Evolutionary conservation across 2,329 filamentous ascomycete genomes (phyloP), one percentile per base, ranked within the genome.

Genomic region (Colletotrichum filicis): DNA sequence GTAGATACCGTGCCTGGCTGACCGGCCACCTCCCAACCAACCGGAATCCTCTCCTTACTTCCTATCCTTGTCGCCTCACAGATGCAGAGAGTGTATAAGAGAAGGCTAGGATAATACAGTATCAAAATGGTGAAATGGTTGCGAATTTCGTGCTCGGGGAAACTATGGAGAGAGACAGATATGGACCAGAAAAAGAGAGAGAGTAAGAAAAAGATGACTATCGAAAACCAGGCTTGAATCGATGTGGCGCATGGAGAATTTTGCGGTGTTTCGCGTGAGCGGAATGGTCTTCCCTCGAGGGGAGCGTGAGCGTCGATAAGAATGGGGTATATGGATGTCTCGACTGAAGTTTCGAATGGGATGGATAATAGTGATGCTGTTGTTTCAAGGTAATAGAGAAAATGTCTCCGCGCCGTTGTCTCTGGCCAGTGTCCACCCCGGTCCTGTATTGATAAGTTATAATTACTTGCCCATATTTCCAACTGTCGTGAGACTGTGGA

Each of bases 191-290:
- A 53, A 73, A 28, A 26, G 11, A 61, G 16, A n/a, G 12, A 28
- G n/a, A 57, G 5, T 52, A 62, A 42, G 11, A 16, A 30, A 49
- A 49, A 49, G 42, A 49, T 49, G 22, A 28, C 28, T 19, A 12
- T 8, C 12, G 35, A 68, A 42, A 22, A 49, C 24, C 32, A 42
- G 42, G 64, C 52, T 28, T 28, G 24, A 57, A 28, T 49, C 42
- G 19, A 58, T 62, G 30, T 66, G 16, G 63, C 71, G n/a, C 66
- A 71, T 46, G 52, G 68, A 49, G 49, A 66, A 66, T 71, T 73
- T 71, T 77, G 37, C 60, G 62, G 62, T 42, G 62, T 42, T 77
- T 79, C 78, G 79, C 79, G 79, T 79, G 79, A 80, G 79, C 79
- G 79, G 75, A 74, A 70, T 74, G 74, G 73, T 78, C 76, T 78